Conservation (phyloP, 495 filamentous ascomycete genomes). For the Penicillium daleae region DNA sequence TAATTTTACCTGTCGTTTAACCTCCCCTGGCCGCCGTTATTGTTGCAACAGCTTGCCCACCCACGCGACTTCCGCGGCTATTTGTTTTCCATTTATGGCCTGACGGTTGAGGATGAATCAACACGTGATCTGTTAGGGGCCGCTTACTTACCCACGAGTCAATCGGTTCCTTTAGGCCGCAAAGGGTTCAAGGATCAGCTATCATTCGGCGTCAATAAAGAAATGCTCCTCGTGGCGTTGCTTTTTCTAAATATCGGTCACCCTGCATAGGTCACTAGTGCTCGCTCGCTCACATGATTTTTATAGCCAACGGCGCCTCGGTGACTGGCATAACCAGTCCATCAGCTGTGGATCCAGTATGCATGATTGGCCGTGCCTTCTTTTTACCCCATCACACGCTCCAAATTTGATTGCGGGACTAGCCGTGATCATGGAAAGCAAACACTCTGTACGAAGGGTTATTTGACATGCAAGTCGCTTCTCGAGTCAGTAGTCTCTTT, state of each 20-base stretch:
- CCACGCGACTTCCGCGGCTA: background rate
- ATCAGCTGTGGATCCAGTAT: background rate
- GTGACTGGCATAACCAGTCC: background rate
- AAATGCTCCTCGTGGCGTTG: background rate
- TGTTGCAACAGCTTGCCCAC: background rate
- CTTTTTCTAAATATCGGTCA: background rate
- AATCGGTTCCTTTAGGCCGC: background rate
- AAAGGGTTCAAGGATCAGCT: background rate
- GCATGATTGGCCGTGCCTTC: background rate
- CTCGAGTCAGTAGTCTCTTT: background rate
- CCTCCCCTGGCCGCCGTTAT: background rate
- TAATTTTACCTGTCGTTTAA: background rate
- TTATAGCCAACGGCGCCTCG: background rate
- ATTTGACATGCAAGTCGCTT: background rate
- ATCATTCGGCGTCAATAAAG: background rate
- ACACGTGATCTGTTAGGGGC: background rate
- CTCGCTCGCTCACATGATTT: background rate
- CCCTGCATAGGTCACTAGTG: background rate
- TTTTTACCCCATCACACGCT: background rate
- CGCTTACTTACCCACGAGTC: background rate
- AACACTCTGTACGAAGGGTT: background rate
- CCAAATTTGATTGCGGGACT: background rate
- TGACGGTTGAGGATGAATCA: background rate
- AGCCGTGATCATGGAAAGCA: background rate
- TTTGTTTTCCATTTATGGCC: constrained; percentile 4